These are phyloP conservation scores for Ambrosiella cleistominuta DNA, from an alignment of 2,329 filamentous ascomycete genomes.

Conservation along the genomic window DNA sequence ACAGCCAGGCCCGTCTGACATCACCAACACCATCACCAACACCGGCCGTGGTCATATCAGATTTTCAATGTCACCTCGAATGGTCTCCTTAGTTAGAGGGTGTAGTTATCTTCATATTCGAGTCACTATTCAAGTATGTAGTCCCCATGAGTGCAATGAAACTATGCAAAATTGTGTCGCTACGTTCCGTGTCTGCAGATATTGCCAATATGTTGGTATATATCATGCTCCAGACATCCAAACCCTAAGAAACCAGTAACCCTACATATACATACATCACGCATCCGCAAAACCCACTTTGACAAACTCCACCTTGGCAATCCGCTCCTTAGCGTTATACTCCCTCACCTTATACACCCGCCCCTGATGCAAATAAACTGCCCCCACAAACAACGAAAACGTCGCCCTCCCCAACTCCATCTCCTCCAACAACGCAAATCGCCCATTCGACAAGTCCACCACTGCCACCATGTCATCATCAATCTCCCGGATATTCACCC, in stretches of 20 bases:
- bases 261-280: background rate
- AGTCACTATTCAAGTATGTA: too few relatives aligned
- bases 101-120: too few relatives aligned
- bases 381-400: constrained; percentile 91
- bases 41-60: too few relatives aligned
- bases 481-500: constrained; percentile 75
- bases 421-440: constrained; percentile 79
- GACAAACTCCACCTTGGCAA: constrained; percentile 76
- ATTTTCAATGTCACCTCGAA: too few relatives aligned
- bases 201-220: too few relatives aligned
- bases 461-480: constrained; percentile 86
- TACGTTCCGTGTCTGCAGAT: too few relatives aligned
- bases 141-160: too few relatives aligned
- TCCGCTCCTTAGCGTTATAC: constrained; percentile 59
- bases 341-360: constrained; percentile 81
- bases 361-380: constrained; percentile 95
- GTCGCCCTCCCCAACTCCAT: constrained; percentile 90
- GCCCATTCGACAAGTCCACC: constrained; percentile 66
- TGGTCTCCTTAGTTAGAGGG: too few relatives aligned
- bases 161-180: too few relatives aligned
- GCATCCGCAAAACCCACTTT: constrained; percentile 17
- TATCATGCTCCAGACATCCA: too few relatives aligned
- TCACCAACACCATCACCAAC: too few relatives aligned
- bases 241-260: background rate
- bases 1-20: too few relatives aligned